A percentile compares a stretch with the other conserved stretches of the same genome.
phyloP scores from a whole-genome alignment of 2,329 filamentous ascomycete genomes.

The Fusarium coicis region DNA sequence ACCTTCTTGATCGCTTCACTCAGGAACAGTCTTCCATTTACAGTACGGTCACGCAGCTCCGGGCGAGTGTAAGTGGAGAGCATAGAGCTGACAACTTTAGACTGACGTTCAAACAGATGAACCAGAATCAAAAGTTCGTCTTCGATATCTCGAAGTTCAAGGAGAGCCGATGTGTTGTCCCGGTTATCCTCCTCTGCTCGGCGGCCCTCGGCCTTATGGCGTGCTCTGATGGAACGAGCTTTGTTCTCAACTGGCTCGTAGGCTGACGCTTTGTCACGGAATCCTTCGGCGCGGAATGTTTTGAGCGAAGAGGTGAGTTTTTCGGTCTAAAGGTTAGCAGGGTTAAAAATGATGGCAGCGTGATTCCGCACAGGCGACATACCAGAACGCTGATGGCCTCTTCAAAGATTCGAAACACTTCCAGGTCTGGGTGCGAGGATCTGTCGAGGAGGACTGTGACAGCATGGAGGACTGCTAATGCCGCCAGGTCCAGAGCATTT shows the following conservation, averaged over 20 bases:
- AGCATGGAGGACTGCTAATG: slow-evolving; percentile 69
- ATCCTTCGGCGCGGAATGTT: slow-evolving; percentile 68
- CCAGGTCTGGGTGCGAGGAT: slow-evolving; percentile 68
- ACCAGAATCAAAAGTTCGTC: slow-evolving; percentile 69
- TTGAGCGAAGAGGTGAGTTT: slow-evolving; percentile 72
- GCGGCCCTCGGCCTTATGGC: slow-evolving; percentile 54
- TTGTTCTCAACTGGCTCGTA: slow-evolving; percentile 56
- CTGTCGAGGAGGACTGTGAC: slow-evolving; percentile 70
- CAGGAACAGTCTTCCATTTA: slow-evolving; percentile 62
- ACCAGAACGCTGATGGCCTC: slow-evolving; percentile 73
- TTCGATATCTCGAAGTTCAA: slow-evolving; percentile 72
- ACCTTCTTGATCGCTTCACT: slow-evolving; percentile 63
- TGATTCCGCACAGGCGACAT: slow-evolving; percentile 8
- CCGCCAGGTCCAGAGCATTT: slow-evolving; percentile 70
- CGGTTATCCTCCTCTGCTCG: slow-evolving; percentile 67
- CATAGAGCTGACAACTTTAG: slow-evolving; percentile 61
- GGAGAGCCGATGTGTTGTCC: slow-evolving; percentile 69
- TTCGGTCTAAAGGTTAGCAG: slow-evolving; percentile 59
- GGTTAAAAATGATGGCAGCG: neutral
- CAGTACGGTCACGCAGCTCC: slow-evolving; percentile 54
- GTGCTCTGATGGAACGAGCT: slow-evolving; percentile 51
- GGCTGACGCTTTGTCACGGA: slow-evolving; percentile 57
- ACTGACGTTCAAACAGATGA: slow-evolving; percentile 68
- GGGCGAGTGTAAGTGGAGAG: slow-evolving; percentile 55
- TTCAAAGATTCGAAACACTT: slow-evolving; percentile 73